Conservation (phyloP, 176 grass and related monocot species). For the Oryza nivara region DNA sequence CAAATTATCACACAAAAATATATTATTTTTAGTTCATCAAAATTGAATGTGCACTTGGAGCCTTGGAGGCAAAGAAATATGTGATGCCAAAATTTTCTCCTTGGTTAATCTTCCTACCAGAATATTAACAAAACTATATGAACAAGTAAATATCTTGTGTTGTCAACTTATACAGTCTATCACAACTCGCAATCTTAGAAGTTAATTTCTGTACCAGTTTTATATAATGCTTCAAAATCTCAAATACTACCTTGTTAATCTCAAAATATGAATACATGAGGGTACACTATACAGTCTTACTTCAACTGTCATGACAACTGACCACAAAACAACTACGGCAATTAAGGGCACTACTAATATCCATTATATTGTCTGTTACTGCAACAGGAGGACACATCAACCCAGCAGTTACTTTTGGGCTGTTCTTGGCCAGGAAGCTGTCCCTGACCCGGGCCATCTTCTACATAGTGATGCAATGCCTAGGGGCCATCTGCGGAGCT, state of each 20-base stretch:
- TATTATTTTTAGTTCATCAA: neutral
- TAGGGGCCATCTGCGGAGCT: conserved; percentile 86
- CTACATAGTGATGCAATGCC: conserved; percentile 94
- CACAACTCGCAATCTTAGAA: neutral
- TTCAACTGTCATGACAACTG: neutral
- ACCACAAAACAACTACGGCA: neutral
- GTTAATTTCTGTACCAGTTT: neutral
- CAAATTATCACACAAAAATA: neutral
- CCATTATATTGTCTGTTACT: neutral
- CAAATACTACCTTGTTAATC: neutral
- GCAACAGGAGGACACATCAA: conserved; percentile 88
- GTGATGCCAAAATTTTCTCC: neutral
- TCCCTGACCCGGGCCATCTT: conserved; percentile 81
- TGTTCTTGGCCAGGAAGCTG: conserved; percentile 87
- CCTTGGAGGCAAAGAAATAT: neutral
- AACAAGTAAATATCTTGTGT: neutral
- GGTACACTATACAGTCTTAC: neutral
- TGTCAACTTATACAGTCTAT: neutral
- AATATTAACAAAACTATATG: neutral
- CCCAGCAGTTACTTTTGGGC: conserved; percentile 88
- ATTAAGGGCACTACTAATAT: conserved; percentile 25
- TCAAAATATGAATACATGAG: neutral
- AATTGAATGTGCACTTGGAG: neutral
- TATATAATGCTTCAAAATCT: conserved; percentile 15
- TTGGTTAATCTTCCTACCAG: neutral